Evolutionary conservation across 2,329 filamentous ascomycete species (phyloP), one percentile per base, ranked within the genome.

Genomic region (Colletotrichum acutatum): DNA sequence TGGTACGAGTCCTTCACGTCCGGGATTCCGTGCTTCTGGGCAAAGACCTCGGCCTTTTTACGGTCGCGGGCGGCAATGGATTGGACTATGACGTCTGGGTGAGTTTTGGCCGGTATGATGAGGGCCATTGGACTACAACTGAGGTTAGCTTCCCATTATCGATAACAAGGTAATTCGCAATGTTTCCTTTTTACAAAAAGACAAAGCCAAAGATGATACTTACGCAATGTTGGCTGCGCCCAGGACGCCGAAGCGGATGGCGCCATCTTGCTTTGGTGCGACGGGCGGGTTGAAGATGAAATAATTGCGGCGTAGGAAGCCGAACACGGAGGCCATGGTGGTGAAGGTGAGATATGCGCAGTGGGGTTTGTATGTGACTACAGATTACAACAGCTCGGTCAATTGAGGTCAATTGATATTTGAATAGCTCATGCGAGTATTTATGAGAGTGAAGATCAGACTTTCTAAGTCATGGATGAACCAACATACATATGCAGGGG

Each of bases 21-120:
- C 0, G 85, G 86, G 59, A 91, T 88, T 9, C 80, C 80, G 77
- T 90, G 80, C 71, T 85, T 86, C 74, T 85, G 86, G 2, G 88
- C 88, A 78, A 83, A 90, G 0, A 80, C 82, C 62, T 83, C 78
- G 0, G 89, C 89, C 63, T 82, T 86, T 5, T 77, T 78, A 37
- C 76, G 80, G 77, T 89, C 85, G 5, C 89, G 83, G 3, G 88
- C 87, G 3, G 89, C 87, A 1, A 91, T 83, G 5, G 85, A 86
- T 9, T 85, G 82, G 14, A 91, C 72, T 14, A 89, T 81, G 16
- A 90, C 86, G 52, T 89, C 87, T 0, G 88, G 81, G 75, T 91
- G 89, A 3, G 82, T 84, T 73, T 82, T 85, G 16, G 88, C 88
- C 0, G 89, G 88, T 2, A 72, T 77, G 46, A 90, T 84, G 22